Conservation (phyloP, 495 filamentous ascomycete species). For the Tuber umbilicatum region DNA sequence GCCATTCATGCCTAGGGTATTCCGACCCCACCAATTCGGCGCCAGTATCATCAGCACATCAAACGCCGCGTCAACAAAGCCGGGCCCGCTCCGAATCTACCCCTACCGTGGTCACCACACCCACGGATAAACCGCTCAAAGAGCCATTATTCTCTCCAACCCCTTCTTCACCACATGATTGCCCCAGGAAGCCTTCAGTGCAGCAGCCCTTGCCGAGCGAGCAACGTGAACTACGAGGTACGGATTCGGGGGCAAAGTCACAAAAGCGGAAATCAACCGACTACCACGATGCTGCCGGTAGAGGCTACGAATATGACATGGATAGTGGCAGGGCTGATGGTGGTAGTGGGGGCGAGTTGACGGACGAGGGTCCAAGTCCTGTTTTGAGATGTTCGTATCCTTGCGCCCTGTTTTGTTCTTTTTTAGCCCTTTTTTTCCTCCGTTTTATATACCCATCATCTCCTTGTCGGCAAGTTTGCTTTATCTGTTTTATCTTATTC, state of each 20-base stretch:
- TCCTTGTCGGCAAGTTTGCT: conserved; percentile 6
- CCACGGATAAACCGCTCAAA: conserved; percentile 24
- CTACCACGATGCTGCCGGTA: conserved; percentile 20
- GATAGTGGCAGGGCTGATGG: conserved; percentile 14
- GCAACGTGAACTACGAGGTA: conserved; percentile 18
- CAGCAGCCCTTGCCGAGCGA: conserved; percentile 13
- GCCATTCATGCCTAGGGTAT: conserved; percentile 65
- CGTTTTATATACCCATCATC: conserved; percentile 29
- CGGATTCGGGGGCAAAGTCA: conserved; percentile 11
- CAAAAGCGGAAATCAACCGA: conserved; percentile 34
- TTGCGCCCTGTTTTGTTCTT: conserved; percentile 14
- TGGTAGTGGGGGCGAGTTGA: conserved; percentile 20
- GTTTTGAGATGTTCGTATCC: conserved; percentile 34
- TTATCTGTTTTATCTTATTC: conserved; percentile 5
- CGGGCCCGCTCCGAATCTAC: conserved; percentile 33
- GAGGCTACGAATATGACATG: conserved; percentile 16
- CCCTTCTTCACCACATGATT: conserved; percentile 27
- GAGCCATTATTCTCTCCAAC: conserved; percentile 23
- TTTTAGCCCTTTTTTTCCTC: conserved; percentile 15
- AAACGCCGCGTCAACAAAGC: conserved; percentile 32
- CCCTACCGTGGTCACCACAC: conserved; percentile 40
- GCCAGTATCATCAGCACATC: conserved; percentile 22
- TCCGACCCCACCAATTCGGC: conserved; percentile 38
- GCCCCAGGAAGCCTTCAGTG: conserved; percentile 19
- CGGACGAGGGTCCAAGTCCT: conserved; percentile 22